phyloP scores from a whole-genome alignment of 805 yeast species.

The Pichia ethanolica region DNA sequence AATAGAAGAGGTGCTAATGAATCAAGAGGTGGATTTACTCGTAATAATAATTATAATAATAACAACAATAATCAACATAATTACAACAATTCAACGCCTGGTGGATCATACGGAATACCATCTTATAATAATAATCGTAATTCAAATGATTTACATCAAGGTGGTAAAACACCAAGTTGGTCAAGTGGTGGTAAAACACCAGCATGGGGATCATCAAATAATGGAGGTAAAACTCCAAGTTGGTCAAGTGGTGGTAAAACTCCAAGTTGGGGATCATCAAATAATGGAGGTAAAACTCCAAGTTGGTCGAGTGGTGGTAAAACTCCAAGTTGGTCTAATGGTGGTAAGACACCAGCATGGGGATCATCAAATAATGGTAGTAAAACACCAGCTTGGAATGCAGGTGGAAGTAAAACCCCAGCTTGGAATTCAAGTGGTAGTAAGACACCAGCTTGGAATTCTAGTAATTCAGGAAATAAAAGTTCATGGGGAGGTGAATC shows the following conservation, averaged over 20 bases:
- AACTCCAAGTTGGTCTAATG: conserved; percentile 44
- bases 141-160: neutral
- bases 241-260: conserved; percentile 13
- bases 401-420: conserved; percentile 37
- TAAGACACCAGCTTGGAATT: conserved; percentile 37
- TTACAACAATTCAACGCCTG: too few relatives aligned
- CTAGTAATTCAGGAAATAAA: conserved; percentile 23
- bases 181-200: conserved; percentile 31
- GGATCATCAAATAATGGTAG: conserved; percentile 20
- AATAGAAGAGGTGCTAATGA: neutral
- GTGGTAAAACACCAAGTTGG: conserved; percentile 27
- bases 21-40: too few relatives aligned
- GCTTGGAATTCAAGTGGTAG: conserved; percentile 27
- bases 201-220: conserved; percentile 27
- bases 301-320: conserved; percentile 34
- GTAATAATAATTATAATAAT: too few relatives aligned
- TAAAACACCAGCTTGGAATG: conserved; percentile 42
- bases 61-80: too few relatives aligned
- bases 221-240: conserved; percentile 5
- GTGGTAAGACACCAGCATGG: conserved; percentile 38
- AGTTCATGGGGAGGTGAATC: conserved; percentile 17
- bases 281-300: conserved; percentile 26
- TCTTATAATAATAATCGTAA: neutral
- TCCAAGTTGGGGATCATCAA: conserved; percentile 19
- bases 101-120: neutral